A percentile compares a stretch with the other conserved stretches of the same genome.
Evolutionary conservation across 1,284 basidiomycete species (phyloP).

Genomic region (Heimioporus punctisporus): DNA sequence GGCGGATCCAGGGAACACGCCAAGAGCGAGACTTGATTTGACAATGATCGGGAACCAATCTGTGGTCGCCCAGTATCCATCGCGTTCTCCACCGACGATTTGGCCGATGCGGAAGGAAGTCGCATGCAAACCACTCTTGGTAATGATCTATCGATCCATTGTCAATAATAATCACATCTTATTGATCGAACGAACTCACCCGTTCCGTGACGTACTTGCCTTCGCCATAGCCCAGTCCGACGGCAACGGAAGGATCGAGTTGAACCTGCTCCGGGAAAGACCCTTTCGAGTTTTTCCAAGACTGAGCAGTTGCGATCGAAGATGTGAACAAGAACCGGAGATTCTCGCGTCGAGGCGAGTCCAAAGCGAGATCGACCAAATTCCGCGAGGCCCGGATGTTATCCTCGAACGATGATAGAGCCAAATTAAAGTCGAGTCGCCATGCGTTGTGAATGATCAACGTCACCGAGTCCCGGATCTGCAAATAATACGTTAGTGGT

Average conservation of each 20-base stretch:
- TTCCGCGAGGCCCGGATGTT: slow-evolving; percentile 23
- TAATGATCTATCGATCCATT: slow-evolving; percentile 23
- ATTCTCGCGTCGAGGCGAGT: slow-evolving; percentile 6
- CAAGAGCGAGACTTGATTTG: slow-evolving; percentile 26
- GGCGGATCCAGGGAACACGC: slow-evolving; percentile 25
- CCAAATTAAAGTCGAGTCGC: slow-evolving; percentile 29
- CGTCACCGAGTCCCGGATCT: slow-evolving; percentile 22
- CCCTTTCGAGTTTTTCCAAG: slow-evolving; percentile 36
- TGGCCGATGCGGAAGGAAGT: slow-evolving; percentile 35
- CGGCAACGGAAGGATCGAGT: slow-evolving; percentile 19
- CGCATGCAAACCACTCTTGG: slow-evolving; percentile 19
- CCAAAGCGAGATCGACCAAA: slow-evolving; percentile 16
- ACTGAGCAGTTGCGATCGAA: slow-evolving; percentile 31
- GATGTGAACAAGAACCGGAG: slow-evolving; percentile 38
- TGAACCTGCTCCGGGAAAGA: slow-evolving; percentile 36
- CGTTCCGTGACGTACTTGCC: slow-evolving; percentile 38
- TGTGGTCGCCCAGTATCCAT: slow-evolving; percentile 32
- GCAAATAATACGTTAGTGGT: neutral
- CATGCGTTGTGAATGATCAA: slow-evolving; percentile 32
- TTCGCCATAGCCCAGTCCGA: slow-evolving; percentile 36
- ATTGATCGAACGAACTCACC: slow-evolving; percentile 24
- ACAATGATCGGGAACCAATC: slow-evolving; percentile 38
- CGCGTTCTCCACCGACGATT: slow-evolving; percentile 25
- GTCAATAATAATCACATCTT: neutral
- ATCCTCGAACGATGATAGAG: slow-evolving; percentile 25